These are phyloP conservation scores for Pueraria montana DNA, from an alignment of 306 rosid species.

Conservation along the genomic window DNA sequence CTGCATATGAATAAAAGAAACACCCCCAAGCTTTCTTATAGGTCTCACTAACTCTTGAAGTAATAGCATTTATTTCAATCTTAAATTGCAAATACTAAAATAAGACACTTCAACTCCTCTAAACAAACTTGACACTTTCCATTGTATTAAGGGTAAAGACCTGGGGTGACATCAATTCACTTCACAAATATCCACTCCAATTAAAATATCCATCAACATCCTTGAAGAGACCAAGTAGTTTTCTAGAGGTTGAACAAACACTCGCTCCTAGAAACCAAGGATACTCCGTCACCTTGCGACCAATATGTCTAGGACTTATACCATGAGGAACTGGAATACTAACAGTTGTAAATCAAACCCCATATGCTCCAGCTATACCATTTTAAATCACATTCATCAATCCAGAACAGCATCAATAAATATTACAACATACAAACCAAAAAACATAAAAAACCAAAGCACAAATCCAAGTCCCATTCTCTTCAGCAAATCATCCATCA, in stretches of 20 bases:
- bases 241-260: slow-evolving; percentile 59
- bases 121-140: slow-evolving; percentile 60
- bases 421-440: background rate
- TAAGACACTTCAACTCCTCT: slow-evolving; percentile 52
- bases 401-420: background rate
- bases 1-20: slow-evolving; percentile 60
- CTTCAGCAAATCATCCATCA: slow-evolving; percentile 2
- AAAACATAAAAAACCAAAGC: background rate
- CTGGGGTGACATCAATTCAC: too few species aligned
- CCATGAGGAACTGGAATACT: slow-evolving; percentile 58
- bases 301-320: slow-evolving; percentile 64
- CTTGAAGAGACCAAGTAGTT: slow-evolving; percentile 58
- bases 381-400: background rate
- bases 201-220: slow-evolving; percentile 55
- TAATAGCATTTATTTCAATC: slow-evolving; percentile 59
- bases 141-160: slow-evolving; percentile 53
- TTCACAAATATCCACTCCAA: slow-evolving; percentile 40
- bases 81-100: slow-evolving; percentile 52
- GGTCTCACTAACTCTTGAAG: slow-evolving; percentile 61
- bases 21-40: slow-evolving; percentile 55
- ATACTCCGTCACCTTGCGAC: slow-evolving; percentile 59
- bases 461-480: background rate
- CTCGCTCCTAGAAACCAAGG: slow-evolving; percentile 61
- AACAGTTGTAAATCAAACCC: slow-evolving; percentile 52
- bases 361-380: background rate